Conservation (phyloP, 495 filamentous ascomycete species). For the Amphirosellinia nigrospora region DNA sequence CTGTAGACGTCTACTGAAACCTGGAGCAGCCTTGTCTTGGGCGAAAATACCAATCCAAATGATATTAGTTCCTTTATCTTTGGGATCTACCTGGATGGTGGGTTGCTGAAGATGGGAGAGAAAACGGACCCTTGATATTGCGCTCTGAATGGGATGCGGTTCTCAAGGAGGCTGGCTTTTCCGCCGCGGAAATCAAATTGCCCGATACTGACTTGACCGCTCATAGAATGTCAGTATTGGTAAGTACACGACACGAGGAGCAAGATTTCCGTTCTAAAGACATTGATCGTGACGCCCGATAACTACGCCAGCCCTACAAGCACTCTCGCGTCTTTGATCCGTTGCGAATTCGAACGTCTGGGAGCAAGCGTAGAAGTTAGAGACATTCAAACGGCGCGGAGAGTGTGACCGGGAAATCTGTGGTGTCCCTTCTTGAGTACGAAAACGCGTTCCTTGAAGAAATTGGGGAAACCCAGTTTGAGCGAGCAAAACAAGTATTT, state of each 20-base stretch:
- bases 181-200: not conserved
- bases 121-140: conserved; percentile 20
- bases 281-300: conserved; percentile 16
- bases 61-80: conserved; percentile 31
- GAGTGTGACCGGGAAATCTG: not conserved
- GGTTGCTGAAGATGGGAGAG: conserved; percentile 27
- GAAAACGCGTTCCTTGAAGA: conserved; percentile 21
- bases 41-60: conserved; percentile 36
- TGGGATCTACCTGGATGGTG: conserved; percentile 27
- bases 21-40: conserved; percentile 42
- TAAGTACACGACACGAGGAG: conserved; percentile 9
- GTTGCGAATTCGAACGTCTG: conserved; percentile 10
- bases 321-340: conserved; percentile 7
- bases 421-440: conserved; percentile 21
- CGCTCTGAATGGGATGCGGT: conserved; percentile 22
- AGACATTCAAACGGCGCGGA: not conserved
- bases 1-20: conserved; percentile 28
- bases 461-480: conserved; percentile 4
- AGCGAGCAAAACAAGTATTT: conserved; percentile 21
- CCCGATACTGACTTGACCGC: not conserved
- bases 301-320: not conserved
- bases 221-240: conserved; percentile 5
- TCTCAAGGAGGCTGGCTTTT: conserved; percentile 21
- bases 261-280: conserved; percentile 10
- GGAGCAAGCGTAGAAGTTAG: not conserved